These are phyloP conservation scores for Botrytis deweyae DNA, from an alignment of 2,329 filamentous ascomycete species.

Conservation along the genomic window DNA sequence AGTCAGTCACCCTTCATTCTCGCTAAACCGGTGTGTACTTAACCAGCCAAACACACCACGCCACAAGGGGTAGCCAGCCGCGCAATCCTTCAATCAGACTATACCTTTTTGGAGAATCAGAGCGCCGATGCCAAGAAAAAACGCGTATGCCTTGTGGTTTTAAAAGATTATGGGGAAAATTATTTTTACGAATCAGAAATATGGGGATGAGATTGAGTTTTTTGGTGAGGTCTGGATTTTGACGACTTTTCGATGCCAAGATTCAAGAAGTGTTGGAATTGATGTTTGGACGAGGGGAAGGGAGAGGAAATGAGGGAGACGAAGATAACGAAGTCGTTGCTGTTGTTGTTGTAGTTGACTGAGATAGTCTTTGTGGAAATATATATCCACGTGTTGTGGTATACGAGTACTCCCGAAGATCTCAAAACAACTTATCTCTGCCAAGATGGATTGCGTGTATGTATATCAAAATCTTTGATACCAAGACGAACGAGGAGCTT, in stretches of 20 bases:
- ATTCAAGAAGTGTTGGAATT: not conserved
- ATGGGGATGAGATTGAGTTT: not conserved
- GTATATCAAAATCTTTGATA: not conserved
- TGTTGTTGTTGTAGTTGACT: not conserved
- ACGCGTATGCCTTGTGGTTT: slow-evolving; percentile 8
- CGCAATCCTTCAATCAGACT: slow-evolving; percentile 1
- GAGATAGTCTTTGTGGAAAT: not conserved
- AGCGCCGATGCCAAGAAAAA: not conserved
- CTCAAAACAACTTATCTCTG: not conserved
- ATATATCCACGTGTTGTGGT: not conserved
- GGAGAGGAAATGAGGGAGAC: not conserved
- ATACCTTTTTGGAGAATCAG: not conserved
- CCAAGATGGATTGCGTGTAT: not conserved
- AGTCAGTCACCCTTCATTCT: not conserved
- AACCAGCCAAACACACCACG: slow-evolving; percentile 1
- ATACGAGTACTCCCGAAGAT: not conserved
- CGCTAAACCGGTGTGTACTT: not conserved
- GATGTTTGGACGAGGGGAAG: not conserved
- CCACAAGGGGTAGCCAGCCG: slow-evolving; percentile 11
- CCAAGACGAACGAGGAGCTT: not conserved
- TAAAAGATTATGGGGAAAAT: not conserved
- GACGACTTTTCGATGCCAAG: not conserved
- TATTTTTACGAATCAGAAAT: not conserved
- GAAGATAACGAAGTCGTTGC: not conserved
- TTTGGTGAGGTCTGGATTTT: not conserved